Conservation (phyloP, 257 asterid species). For the Scutellaria minor region DNA sequence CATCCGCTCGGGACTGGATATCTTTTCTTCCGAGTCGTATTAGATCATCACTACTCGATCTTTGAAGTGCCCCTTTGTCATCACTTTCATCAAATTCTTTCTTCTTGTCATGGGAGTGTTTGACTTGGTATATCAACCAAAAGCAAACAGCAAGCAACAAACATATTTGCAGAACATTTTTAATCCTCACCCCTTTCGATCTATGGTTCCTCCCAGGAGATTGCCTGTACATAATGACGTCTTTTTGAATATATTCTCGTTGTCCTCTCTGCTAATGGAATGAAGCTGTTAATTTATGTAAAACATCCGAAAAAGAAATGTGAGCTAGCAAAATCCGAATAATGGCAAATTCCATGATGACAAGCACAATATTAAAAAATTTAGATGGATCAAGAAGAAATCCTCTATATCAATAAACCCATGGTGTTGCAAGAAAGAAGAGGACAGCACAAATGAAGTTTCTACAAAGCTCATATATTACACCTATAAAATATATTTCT, state of each 20-base stretch:
- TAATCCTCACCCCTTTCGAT: slow-evolving; percentile 68
- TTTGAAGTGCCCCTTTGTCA: slow-evolving; percentile 37
- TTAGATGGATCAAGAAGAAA: slow-evolving; percentile 1
- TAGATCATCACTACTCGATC: slow-evolving; percentile 36
- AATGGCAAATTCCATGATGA: not conserved
- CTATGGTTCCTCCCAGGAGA: slow-evolving; percentile 77
- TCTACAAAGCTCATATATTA: no score
- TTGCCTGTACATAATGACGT: slow-evolving; percentile 71
- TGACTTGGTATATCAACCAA: slow-evolving; percentile 94
- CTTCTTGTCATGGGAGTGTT: slow-evolving; percentile 80
- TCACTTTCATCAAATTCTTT: slow-evolving; percentile 73
- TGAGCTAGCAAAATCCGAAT: slow-evolving; percentile 9
- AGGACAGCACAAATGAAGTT: not conserved
- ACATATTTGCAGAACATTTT: slow-evolving; percentile 70
- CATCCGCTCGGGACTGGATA: slow-evolving; percentile 50
- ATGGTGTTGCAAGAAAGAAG: not conserved
- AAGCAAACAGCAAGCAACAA: slow-evolving; percentile 83
- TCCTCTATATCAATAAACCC: not conserved
- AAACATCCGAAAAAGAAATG: slow-evolving; percentile 15
- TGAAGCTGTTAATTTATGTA: slow-evolving; percentile 36
- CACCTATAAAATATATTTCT: not conserved
- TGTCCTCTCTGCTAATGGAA: slow-evolving; percentile 17
- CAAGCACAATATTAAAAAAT: slow-evolving; percentile 6
- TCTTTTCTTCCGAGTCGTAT: slow-evolving; percentile 78
- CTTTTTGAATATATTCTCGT: slow-evolving; percentile 30